Percentiles rank a stretch among this genome's conserved stretches.
phyloP scores from a whole-genome alignment of 2,329 filamentous ascomycete genomes.

The Beauveria brongniartii region DNA sequence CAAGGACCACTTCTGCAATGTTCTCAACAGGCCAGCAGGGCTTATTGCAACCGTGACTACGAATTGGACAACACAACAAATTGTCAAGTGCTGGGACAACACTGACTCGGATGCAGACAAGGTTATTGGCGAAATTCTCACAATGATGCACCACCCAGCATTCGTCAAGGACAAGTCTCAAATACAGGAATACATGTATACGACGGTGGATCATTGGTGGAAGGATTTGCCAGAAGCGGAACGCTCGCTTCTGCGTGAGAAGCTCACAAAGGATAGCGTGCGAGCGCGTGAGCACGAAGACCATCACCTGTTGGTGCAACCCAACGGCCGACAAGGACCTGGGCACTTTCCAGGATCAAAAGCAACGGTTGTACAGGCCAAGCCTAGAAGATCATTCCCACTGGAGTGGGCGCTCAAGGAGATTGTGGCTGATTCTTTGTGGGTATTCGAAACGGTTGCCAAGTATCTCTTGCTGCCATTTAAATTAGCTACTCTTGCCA shows the following conservation, averaged over 20 bases:
- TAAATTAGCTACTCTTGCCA: neutral
- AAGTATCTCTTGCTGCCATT: neutral
- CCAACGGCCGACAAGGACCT: conserved; percentile 17
- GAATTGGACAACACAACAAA: conserved; percentile 22
- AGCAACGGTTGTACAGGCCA: conserved; percentile 16
- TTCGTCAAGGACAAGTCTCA: conserved; percentile 63
- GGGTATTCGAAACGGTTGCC: neutral
- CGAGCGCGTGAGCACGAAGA: conserved; percentile 20
- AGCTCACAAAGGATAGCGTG: conserved; percentile 21
- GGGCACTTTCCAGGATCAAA: conserved; percentile 20
- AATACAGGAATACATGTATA: conserved; percentile 76
- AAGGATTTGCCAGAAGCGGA: conserved; percentile 33
- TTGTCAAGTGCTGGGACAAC: conserved; percentile 58
- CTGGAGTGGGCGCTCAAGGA: conserved; percentile 15
- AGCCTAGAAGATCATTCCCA: conserved; percentile 16
- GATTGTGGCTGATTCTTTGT: conserved; percentile 2
- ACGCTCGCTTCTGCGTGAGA: conserved; percentile 16
- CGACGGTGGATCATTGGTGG: conserved; percentile 68
- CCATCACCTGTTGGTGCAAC: conserved; percentile 19
- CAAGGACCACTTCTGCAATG: conserved; percentile 70
- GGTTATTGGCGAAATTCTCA: conserved; percentile 65
- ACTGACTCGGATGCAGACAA: conserved; percentile 66
- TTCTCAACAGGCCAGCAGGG: conserved; percentile 35
- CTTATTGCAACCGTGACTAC: conserved; percentile 22
- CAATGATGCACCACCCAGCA: conserved; percentile 79